phyloP scores from a whole-genome alignment of 805 yeast genomes.

The Zygosaccharomyces pseudorouxii region DNA sequence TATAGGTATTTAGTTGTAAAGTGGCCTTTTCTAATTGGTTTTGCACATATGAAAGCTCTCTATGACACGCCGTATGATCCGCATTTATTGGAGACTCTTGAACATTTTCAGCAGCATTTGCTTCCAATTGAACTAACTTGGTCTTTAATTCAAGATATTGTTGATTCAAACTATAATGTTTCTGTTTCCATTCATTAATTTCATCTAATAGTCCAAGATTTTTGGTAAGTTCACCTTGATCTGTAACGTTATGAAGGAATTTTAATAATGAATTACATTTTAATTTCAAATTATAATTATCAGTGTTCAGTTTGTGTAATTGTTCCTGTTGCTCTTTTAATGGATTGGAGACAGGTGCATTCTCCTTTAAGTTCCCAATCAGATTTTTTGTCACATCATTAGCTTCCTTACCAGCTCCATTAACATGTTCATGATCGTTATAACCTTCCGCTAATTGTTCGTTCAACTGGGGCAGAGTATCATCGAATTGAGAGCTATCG shows the following conservation, averaged over 20 bases:
- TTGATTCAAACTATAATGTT: slow-evolving; percentile 11
- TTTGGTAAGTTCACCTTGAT: slow-evolving; percentile 25
- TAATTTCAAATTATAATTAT: slow-evolving; percentile 28
- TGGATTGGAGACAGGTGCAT: slow-evolving; percentile 25
- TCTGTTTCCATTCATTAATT: slow-evolving; percentile 22
- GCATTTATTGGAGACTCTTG: slow-evolving; percentile 2
- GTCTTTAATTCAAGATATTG: slow-evolving; percentile 17
- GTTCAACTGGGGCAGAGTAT: slow-evolving; percentile 27
- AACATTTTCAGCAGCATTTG: slow-evolving; percentile 5
- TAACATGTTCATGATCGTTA: slow-evolving; percentile 3
- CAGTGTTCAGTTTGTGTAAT: slow-evolving; percentile 22
- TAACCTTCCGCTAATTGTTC: neutral
- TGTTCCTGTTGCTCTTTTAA: slow-evolving; percentile 32
- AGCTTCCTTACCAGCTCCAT: neutral
- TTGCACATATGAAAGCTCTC: slow-evolving; percentile 3
- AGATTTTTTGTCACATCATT: slow-evolving; percentile 15
- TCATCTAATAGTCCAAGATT: slow-evolving; percentile 23
- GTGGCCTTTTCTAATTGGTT: slow-evolving; percentile 4
- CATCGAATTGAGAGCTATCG: slow-evolving; percentile 34
- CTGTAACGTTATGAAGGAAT: slow-evolving; percentile 27
- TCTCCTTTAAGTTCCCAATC: slow-evolving; percentile 20
- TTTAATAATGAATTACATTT: slow-evolving; percentile 30
- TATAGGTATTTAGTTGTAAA: slow-evolving; percentile 6
- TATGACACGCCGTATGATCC: neutral
- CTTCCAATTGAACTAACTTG: slow-evolving; percentile 14